phyloP scores from a whole-genome alignment of 2,329 filamentous ascomycete species.

The Grosmannia penicillata region DNA sequence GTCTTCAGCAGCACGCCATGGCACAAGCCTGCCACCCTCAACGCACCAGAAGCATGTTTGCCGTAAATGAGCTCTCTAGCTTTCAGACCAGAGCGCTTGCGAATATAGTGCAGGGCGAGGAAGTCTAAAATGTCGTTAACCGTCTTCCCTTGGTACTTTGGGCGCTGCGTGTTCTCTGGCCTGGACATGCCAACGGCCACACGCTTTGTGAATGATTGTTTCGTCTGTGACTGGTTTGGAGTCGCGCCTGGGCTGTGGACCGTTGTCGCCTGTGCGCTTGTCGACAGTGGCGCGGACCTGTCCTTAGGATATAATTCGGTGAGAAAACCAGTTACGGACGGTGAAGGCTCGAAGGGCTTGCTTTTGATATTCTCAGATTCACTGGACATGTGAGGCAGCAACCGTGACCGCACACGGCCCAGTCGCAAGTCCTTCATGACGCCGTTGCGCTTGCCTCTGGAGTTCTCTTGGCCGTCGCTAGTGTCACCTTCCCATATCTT shows the following conservation, averaged over 20 bases:
- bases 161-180: not conserved
- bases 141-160: not conserved
- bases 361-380: not conserved
- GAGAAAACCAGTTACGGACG: not conserved
- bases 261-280: not conserved
- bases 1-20: not conserved
- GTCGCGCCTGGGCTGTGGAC: not conserved
- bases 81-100: not conserved
- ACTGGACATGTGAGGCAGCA: not conserved
- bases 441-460: not conserved
- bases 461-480: not conserved
- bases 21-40: not conserved
- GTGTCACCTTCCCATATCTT: not conserved
- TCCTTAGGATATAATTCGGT: not conserved
- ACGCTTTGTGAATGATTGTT: not conserved
- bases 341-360: not conserved
- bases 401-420: not conserved
- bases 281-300: not conserved
- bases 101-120: slow-evolving; percentile 1
- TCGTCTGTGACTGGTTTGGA: not conserved
- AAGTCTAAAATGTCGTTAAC: not conserved
- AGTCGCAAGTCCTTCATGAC: not conserved
- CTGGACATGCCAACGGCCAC: not conserved
- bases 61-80: not conserved
- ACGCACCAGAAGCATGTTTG: not conserved